Evolutionary conservation across 2,329 filamentous ascomycete genomes (phyloP).

Genomic region (Epichloe typhina): DNA sequence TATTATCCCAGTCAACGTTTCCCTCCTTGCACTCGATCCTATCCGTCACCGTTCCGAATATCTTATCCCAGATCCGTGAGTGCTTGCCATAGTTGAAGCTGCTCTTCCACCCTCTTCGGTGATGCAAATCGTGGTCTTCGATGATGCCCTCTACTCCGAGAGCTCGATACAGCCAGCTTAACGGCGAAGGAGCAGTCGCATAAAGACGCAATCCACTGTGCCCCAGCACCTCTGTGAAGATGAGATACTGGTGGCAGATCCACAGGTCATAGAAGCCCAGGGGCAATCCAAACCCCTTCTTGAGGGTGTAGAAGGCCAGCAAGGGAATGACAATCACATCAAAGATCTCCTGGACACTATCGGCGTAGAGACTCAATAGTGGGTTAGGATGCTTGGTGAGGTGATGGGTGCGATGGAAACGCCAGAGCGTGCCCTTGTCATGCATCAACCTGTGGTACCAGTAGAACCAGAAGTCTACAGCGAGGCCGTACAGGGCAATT

Average conservation of each 20-base stretch:
- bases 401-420: conserved; percentile 29
- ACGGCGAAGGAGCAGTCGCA: conserved; percentile 19
- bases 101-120: conserved; percentile 24
- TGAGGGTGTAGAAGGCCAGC: conserved; percentile 23
- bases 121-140: conserved; percentile 30
- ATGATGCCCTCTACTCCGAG: conserved; percentile 24
- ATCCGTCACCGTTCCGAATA: conserved; percentile 22
- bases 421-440: conserved; percentile 23
- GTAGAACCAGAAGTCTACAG: conserved; percentile 6
- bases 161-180: conserved; percentile 20
- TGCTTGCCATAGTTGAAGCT: conserved; percentile 26
- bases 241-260: conserved; percentile 30
- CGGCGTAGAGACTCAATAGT: conserved; percentile 25
- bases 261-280: conserved; percentile 35
- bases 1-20: conserved; percentile 12
- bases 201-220: conserved; percentile 26
- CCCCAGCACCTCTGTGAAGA: conserved; percentile 25
- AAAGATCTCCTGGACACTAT: conserved; percentile 27
- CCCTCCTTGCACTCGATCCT: conserved; percentile 21
- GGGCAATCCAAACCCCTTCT: conserved; percentile 20
- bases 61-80: conserved; percentile 21
- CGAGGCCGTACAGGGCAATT: conserved; percentile 3
- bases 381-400: conserved; percentile 16
- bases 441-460: conserved; percentile 22
- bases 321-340: conserved; percentile 28